These are phyloP conservation scores for Petasospora fabianii DNA, from an alignment of 1,139 yeast genomes.

Conservation along the genomic window DNA sequence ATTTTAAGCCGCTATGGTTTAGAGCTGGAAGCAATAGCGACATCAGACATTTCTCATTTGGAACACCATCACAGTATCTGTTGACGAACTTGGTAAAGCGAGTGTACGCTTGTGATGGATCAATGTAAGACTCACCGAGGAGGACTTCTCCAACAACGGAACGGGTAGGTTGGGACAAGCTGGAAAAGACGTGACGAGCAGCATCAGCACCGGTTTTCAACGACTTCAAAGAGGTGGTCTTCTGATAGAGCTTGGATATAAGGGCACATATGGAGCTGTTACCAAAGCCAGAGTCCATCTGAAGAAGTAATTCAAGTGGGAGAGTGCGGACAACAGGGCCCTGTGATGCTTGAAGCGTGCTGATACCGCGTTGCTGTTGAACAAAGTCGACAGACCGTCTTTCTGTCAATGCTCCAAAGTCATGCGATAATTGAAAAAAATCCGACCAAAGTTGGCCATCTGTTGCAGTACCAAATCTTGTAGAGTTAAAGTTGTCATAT, in stretches of 20 bases:
- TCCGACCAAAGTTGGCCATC: slow-evolving; percentile 5
- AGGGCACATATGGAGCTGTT: slow-evolving; percentile 19
- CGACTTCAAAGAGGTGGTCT: slow-evolving; percentile 1
- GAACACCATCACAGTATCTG: slow-evolving; percentile 22
- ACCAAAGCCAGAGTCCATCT: slow-evolving; percentile 7
- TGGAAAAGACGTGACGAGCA: slow-evolving; percentile 21
- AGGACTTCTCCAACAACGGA: slow-evolving; percentile 28
- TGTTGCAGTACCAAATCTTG: no score
- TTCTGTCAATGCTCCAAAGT: slow-evolving; percentile 1
- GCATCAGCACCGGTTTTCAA: slow-evolving; percentile 16
- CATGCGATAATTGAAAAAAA: slow-evolving; percentile 9
- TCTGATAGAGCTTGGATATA: slow-evolving; percentile 12
- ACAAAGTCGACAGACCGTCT: slow-evolving; percentile 4
- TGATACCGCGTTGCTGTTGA: slow-evolving; percentile 2
- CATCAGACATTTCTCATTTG: slow-evolving; percentile 39
- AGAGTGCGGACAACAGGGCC: slow-evolving; percentile 4
- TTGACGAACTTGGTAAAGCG: slow-evolving; percentile 30
- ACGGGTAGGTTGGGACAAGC: slow-evolving; percentile 16
- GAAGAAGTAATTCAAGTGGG: slow-evolving; percentile 1
- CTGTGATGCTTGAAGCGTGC: slow-evolving; percentile 1
- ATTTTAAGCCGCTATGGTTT: slow-evolving; percentile 28
- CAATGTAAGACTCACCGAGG: slow-evolving; percentile 42
- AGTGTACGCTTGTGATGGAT: slow-evolving; percentile 36
- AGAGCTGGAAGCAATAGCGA: slow-evolving; percentile 43
- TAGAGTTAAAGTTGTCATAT: background rate